Base-by-base conservation (phyloP, 1,284 basidiomycete species). In the Ganoderma resinaceum region DNA sequence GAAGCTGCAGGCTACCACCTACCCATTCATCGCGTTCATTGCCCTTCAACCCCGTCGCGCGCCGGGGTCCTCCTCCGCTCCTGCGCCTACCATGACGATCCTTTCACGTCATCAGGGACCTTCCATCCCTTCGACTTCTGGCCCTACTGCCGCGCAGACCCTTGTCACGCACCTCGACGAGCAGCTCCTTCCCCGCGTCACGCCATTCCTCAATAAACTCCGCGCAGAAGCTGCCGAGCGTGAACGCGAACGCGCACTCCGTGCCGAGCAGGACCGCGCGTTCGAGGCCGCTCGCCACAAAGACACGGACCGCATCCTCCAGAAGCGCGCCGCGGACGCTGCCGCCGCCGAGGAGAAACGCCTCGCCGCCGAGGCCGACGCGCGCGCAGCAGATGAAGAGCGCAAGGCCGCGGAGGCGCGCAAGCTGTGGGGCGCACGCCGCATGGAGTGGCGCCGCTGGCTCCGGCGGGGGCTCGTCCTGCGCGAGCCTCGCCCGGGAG, bases 11-110 rank as follows among this genome's bases (percentile, higher is more conserved):
- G 91, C 91, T 1, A 97, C 95, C 2, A 96, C 95, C 0, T 98
- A 94, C 75, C 97, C 97, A 0, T 97, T 96, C 70, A 85, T 99
- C 61, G 94, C 95, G 0, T 99, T 98, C 78, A 82, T 97, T 60
- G 92, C 95, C 0, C 86, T 97, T 42, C 94, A 98, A 75, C 92
- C 96, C 0, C 86, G 86, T 7, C 85, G 90, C 43, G 74, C 75
- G 0, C 78, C 81, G 33, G 78, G 85, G 0, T 77, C 81, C 29
- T 79, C 87, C 1, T 79, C 84, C 1, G 78, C 83, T 20, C 76
- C 84, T 0, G 75, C 86, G 1, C 87, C 89, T 1, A 82, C 85
- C 2, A 83, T 97, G 26, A 93, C 93, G 3, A 86, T 97, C 40
- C 85, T 98, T 23, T 94, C 95, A 0, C 90, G 95, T 0, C 90